These are phyloP conservation scores for Boletellus emodensis DNA, from an alignment of 768 basidiomycete species.

Conservation along the genomic window DNA sequence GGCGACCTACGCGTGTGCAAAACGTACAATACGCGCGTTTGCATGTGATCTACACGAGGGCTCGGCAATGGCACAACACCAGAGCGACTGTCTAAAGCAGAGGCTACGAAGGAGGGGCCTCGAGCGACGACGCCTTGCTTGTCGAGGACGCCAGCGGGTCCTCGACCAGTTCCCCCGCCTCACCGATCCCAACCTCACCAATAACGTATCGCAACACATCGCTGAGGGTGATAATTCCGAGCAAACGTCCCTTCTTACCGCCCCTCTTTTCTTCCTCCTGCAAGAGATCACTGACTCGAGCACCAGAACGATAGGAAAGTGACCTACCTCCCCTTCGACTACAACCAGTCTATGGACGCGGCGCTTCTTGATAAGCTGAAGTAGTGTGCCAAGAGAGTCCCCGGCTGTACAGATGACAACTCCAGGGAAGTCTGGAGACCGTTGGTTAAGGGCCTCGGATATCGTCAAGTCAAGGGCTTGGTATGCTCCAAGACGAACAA, in stretches of 20 bases:
- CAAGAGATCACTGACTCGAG: not conserved
- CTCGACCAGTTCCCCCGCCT: slow-evolving; percentile 36
- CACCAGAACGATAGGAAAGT: not conserved
- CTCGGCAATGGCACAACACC: not conserved
- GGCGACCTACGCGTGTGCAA: not conserved
- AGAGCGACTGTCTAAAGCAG: not conserved
- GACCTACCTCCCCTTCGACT: slow-evolving; percentile 80
- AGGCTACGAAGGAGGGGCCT: slow-evolving; percentile 16
- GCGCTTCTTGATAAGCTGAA: slow-evolving; percentile 89
- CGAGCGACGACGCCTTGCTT: slow-evolving; percentile 14
- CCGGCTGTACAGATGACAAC: slow-evolving; percentile 93
- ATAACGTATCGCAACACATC: slow-evolving; percentile 86
- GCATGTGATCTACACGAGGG: slow-evolving; percentile 17
- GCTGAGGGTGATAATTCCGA: slow-evolving; percentile 85
- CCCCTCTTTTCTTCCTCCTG: slow-evolving; percentile 79
- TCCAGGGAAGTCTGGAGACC: slow-evolving; percentile 93
- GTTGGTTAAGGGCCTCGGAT: slow-evolving; percentile 85
- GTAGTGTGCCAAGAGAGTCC: slow-evolving; percentile 86
- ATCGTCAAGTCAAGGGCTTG: slow-evolving; percentile 95
- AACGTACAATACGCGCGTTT: not conserved
- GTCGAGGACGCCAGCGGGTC: slow-evolving; percentile 2
- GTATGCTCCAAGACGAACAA: slow-evolving; percentile 91
- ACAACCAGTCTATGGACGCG: slow-evolving; percentile 94
- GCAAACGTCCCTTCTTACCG: slow-evolving; percentile 75
- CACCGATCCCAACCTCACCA: slow-evolving; percentile 54